A percentile compares a stretch with the other conserved stretches of the same genome.
phyloP scores from a whole-genome alignment of 192 early-diverging fungal species.

The Dispira simplex region DNA sequence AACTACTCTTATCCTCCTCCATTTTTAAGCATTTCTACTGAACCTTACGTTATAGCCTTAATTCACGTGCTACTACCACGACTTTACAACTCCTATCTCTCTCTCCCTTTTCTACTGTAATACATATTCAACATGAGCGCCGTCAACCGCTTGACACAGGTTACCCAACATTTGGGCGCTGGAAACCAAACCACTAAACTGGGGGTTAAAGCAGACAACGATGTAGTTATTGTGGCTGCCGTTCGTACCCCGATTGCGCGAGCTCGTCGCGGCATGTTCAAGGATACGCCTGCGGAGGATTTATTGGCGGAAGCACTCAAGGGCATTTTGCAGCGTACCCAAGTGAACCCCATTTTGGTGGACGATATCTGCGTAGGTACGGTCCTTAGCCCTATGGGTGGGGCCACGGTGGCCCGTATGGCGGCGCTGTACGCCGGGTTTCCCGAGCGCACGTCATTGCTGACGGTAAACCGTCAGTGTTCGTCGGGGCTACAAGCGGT shows the following conservation, averaged over 20 bases:
- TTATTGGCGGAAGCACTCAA: conserved; percentile 66
- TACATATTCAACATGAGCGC: neutral
- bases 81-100: neutral
- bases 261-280: conserved; percentile 84
- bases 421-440: conserved; percentile 84
- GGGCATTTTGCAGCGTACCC: conserved; percentile 53
- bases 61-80: no score
- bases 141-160: conserved; percentile 2
- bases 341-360: conserved; percentile 71
- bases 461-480: conserved; percentile 88
- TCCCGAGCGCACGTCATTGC: conserved; percentile 64
- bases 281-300: conserved; percentile 71
- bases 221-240: conserved; percentile 86
- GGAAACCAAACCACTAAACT: conserved; percentile 32
- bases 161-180: conserved; percentile 20
- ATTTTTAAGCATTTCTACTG: no score
- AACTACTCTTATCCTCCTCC: no score
- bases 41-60: no score
- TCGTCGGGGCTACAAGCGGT: conserved; percentile 84
- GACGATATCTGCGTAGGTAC: conserved; percentile 94
- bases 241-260: conserved; percentile 78
- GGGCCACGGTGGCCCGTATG: conserved; percentile 80
- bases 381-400: conserved; percentile 76
- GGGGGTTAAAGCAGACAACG: conserved; percentile 67
- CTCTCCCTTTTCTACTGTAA: neutral